phyloP scores from a whole-genome alignment of 2,329 filamentous ascomycete genomes.

The Monilinia fructigena region DNA sequence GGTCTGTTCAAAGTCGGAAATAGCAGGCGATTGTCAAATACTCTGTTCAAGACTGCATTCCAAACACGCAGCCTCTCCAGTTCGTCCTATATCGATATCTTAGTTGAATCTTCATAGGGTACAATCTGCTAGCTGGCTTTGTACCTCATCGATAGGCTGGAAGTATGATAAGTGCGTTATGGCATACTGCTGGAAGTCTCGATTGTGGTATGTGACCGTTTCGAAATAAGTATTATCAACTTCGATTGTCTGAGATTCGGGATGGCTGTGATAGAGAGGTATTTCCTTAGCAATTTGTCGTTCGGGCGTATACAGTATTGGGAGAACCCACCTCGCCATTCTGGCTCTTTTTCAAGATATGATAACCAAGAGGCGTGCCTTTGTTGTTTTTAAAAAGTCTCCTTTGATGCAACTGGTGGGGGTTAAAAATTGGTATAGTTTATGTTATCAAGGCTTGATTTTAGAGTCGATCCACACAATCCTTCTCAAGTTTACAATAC shows the following conservation, averaged over 20 bases:
- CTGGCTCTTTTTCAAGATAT: background rate
- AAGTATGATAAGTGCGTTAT: constrained; percentile 65
- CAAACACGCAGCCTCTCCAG: constrained; percentile 62
- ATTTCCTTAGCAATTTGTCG: constrained; percentile 1
- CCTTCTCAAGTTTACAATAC: background rate
- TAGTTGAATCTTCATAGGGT: constrained; percentile 1
- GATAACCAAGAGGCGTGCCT: background rate
- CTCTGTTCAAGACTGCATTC: constrained; percentile 59
- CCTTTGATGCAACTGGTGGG: background rate
- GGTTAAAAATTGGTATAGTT: background rate
- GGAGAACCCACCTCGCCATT: constrained; percentile 18
- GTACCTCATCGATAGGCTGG: constrained; percentile 69
- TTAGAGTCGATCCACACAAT: background rate
- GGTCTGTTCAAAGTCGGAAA: constrained; percentile 64
- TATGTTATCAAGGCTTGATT: constrained; percentile 3
- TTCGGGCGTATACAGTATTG: background rate
- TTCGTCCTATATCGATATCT: constrained; percentile 55
- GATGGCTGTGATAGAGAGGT: constrained; percentile 12
- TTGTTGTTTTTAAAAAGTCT: background rate
- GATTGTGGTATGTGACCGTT: constrained; percentile 58
- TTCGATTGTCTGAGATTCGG: constrained; percentile 36
- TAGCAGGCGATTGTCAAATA: constrained; percentile 67
- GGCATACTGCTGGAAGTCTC: constrained; percentile 66
- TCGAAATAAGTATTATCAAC: constrained; percentile 60
- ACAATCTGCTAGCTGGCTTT: constrained; percentile 7